Base-by-base conservation (phyloP, 208 protist genomes). In the Trypanosoma platydactyli region DNA sequence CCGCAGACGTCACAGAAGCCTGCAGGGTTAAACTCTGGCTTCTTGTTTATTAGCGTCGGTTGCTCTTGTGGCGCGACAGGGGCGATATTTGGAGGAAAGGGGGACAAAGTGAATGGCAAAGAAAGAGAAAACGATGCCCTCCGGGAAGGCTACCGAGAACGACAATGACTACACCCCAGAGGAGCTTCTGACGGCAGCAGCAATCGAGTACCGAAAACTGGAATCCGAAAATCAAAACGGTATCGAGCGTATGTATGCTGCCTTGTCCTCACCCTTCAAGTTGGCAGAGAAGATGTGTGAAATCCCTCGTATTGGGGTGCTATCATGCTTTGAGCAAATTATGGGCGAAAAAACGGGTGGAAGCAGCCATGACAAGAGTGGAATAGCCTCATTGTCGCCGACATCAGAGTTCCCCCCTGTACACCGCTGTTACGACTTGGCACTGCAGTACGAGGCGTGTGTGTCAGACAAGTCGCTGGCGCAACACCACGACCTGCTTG, bases 261-360 rank as follows among this genome's bases (percentile, higher is more conserved):
- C 81, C 6, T 64, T 92, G 25, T 68, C 74, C n/a, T 94, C 89
- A 5, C 81, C 86, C 5, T 92, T 94, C 59, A 83, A 85, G 49
- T 71, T 91, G 22, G 64, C 83, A 13, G 45, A 75, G 5, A 94
- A 86, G 48, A 72, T 79, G 15, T 94, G 89, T 48, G 89, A 94
- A 44, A 45, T 67, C 0, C 60, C 55, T 9, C 77, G 84, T 5
- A 53, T 70, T 38, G 71, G 72, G 0, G 76, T 90, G 12, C 33
- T 94, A 16, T 73, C 75, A 40, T 94, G 87, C 61, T 90, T 89
- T 68, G 73, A 86, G 33, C 54, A 76, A 46, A 54, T 87, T 20
- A 58, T 80, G 35, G 67, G 67, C 3, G 64, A 69, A 35, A 71
- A 33, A 57, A 48, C 22, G 41, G 38, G n/a, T 24, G 58, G 46